Conservation (phyloP, 108 stramenopile species). For the Fistulifera pelliculosa region DNA sequence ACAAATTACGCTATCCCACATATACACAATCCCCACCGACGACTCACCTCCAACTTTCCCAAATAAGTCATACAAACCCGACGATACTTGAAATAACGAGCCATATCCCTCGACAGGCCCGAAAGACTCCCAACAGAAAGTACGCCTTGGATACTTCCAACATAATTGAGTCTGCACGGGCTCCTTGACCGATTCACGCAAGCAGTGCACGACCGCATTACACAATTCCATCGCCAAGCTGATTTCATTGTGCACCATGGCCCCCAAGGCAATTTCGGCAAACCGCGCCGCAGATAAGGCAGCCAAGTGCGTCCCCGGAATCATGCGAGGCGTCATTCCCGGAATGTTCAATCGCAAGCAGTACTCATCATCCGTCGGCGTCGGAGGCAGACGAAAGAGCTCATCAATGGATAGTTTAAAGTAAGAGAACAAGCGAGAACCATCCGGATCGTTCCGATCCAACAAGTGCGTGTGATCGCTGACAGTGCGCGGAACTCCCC, state of each 20-base stretch:
- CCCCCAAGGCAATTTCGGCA: conserved; percentile 76
- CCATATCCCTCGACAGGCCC: conserved; percentile 73
- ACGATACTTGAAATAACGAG: conserved; percentile 82
- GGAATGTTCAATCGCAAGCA: conserved; percentile 35
- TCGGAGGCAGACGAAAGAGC: conserved; percentile 63
- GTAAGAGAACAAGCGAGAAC: conserved; percentile 58
- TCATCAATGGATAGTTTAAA: conserved; percentile 62
- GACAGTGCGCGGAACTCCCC: conserved; percentile 38
- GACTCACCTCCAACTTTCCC: conserved; percentile 43
- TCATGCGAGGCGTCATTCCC: conserved; percentile 33
- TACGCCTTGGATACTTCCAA: conserved; percentile 75
- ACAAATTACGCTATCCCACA: neutral
- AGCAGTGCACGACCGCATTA: conserved; percentile 73
- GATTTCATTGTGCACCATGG: conserved; percentile 67
- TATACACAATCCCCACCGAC: neutral
- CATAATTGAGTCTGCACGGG: conserved; percentile 49
- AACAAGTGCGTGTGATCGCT: conserved; percentile 51
- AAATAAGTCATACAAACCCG: conserved; percentile 74
- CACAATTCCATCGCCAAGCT: conserved; percentile 67
- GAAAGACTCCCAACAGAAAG: conserved; percentile 73
- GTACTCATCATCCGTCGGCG: conserved; percentile 70
- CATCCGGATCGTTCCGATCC: conserved; percentile 38
- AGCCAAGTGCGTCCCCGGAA: conserved; percentile 58
- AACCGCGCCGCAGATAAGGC: conserved; percentile 74
- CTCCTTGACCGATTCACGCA: conserved; percentile 54